Conservation (phyloP, 805 yeast genomes). For the Starmerella powellii region DNA sequence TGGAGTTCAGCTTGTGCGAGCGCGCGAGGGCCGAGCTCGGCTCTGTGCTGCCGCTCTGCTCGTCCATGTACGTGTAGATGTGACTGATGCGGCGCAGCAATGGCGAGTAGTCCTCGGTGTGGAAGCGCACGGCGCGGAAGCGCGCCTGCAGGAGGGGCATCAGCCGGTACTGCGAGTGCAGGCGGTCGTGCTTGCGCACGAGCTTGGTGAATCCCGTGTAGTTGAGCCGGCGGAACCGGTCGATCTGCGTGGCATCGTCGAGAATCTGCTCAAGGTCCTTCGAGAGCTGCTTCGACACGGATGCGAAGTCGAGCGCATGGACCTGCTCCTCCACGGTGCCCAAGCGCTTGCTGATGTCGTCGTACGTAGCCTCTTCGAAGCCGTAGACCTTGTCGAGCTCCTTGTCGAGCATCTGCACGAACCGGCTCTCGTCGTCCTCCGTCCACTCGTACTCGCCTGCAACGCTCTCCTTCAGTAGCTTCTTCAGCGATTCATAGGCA, state of each 20-base stretch:
- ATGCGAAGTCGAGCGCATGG: conserved; percentile 27
- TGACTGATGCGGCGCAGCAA: conserved; percentile 65
- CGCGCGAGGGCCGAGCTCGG: conserved; percentile 22
- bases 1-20: conserved; percentile 29
- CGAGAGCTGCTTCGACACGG: conserved; percentile 44
- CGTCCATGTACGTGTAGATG: conserved; percentile 69
- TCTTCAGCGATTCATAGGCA: conserved; percentile 78
- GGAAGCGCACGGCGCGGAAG: conserved; percentile 76
- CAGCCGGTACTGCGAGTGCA: conserved; percentile 80
- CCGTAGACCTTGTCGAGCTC: conserved; percentile 89
- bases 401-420: conserved; percentile 59
- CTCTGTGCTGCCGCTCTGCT: conserved; percentile 40
- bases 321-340: conserved; percentile 51
- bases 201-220: conserved; percentile 91
- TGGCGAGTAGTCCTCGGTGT: conserved; percentile 90
- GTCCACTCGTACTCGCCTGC: conserved; percentile 49
- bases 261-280: conserved; percentile 59
- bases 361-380: conserved; percentile 64
- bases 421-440: conserved; percentile 69
- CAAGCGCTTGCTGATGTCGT: conserved; percentile 53
- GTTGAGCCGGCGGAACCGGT: conserved; percentile 79
- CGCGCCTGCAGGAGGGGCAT: conserved; percentile 81
- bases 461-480: conserved; percentile 51
- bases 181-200: conserved; percentile 89
- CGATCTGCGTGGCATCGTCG: conserved; percentile 69